Percentiles rank a stretch among this genome's conserved stretches.
phyloP scores from a whole-genome alignment of 371 early-diverging fungal species.

The Rhizomucor pusillus region DNA sequence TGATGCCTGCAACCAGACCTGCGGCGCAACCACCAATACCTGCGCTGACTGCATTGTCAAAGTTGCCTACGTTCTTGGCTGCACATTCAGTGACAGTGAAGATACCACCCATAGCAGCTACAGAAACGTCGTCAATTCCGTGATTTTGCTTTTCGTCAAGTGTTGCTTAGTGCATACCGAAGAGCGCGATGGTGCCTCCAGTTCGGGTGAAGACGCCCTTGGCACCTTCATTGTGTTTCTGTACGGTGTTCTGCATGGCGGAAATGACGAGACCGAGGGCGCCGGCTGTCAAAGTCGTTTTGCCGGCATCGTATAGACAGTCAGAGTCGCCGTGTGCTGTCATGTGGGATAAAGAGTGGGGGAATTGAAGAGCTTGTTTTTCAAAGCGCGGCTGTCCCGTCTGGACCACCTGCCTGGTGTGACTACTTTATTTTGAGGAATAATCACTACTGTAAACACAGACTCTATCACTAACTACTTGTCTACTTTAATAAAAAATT shows the following conservation, averaged over 20 bases:
- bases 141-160: not conserved
- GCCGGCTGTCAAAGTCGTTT: conserved; percentile 57
- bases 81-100: conserved; percentile 68
- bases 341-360: conserved; percentile 23
- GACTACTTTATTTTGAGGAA: too few relatives aligned
- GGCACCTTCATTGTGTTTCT: conserved; percentile 64
- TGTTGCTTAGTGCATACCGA: conserved; percentile 49
- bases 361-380: conserved; percentile 4
- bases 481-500: too few relatives aligned
- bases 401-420: too few relatives aligned
- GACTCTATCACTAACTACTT: too few relatives aligned
- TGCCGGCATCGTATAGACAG: conserved; percentile 52
- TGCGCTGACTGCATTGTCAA: conserved; percentile 70
- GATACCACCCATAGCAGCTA: conserved; percentile 82
- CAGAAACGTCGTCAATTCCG: not conserved
- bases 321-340: conserved; percentile 48
- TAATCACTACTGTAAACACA: too few relatives aligned
- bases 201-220: conserved; percentile 65
- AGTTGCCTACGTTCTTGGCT: conserved; percentile 57
- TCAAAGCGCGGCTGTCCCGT: too few relatives aligned
- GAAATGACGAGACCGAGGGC: conserved; percentile 69
- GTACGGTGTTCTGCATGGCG: conserved; percentile 71
- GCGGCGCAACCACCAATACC: conserved; percentile 76
- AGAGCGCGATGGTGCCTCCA: conserved; percentile 68
- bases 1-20: conserved; percentile 70